These are phyloP conservation scores for Saitozyma podzolica DNA, from an alignment of 768 basidiomycete genomes.

Conservation along the genomic window DNA sequence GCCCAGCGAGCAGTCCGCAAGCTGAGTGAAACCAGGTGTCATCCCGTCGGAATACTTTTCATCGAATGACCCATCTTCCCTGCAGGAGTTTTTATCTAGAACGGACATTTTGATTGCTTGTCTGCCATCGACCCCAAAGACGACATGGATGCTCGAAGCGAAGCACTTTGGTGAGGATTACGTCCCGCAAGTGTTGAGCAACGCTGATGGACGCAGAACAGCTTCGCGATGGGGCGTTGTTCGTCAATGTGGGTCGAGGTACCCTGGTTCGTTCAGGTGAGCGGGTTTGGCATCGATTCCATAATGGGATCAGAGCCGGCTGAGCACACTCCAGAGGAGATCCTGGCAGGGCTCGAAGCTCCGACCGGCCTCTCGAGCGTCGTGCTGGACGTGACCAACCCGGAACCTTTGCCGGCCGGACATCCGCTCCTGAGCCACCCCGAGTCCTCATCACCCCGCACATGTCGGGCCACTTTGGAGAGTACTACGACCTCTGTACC, in stretches of 20 bases:
- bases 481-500: slow-evolving; percentile 35
- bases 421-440: slow-evolving; percentile 52
- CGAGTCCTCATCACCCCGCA: slow-evolving; percentile 54
- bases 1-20: slow-evolving; percentile 46
- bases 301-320: too few relatives aligned
- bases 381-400: slow-evolving; percentile 52
- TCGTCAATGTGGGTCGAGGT: slow-evolving; percentile 54
- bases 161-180: slow-evolving; percentile 45
- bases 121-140: slow-evolving; percentile 42
- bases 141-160: slow-evolving; percentile 33
- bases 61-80: slow-evolving; percentile 26
- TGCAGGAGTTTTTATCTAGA: slow-evolving; percentile 38
- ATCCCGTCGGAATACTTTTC: slow-evolving; percentile 45
- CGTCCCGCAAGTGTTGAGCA: slow-evolving; percentile 1
- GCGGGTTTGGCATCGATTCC: neutral
- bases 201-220: neutral
- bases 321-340: slow-evolving; percentile 21
- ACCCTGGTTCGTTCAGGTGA: slow-evolving; percentile 46
- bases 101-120: slow-evolving; percentile 46
- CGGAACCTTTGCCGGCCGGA: slow-evolving; percentile 51
- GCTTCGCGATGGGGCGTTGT: slow-evolving; percentile 46
- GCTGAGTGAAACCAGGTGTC: slow-evolving; percentile 23
- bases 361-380: slow-evolving; percentile 35
- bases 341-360: slow-evolving; percentile 30
- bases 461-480: slow-evolving; percentile 41